These are phyloP conservation scores for Bipolaris cookei DNA, from an alignment of 2,329 filamentous ascomycete species.

Conservation along the genomic window DNA sequence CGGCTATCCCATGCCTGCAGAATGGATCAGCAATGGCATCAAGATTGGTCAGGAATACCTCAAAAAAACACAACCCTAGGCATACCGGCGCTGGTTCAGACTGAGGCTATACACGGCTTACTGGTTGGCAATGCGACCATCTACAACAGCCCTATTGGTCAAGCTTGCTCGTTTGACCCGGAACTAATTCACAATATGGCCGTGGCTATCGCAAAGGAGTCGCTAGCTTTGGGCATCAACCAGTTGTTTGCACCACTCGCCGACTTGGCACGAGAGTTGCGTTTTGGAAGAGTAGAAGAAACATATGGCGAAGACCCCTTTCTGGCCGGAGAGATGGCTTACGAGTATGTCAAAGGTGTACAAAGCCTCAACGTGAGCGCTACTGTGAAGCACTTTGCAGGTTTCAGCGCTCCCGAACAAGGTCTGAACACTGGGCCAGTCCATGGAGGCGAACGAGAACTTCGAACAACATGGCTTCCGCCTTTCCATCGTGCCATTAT, in stretches of 20 bases:
- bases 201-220: conserved; percentile 68
- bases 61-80: conserved; percentile 67
- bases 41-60: conserved; percentile 73
- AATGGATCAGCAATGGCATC: conserved; percentile 67
- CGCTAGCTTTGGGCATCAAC: conserved; percentile 71
- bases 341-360: conserved; percentile 65
- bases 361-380: conserved; percentile 71
- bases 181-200: conserved; percentile 71
- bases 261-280: conserved; percentile 73
- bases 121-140: conserved; percentile 75
- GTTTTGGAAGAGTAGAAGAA: conserved; percentile 77
- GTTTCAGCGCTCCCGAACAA: conserved; percentile 72
- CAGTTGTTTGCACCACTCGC: conserved; percentile 75
- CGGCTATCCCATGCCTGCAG: conserved; percentile 69
- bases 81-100: conserved; percentile 76
- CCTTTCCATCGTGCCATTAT: conserved; percentile 73
- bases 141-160: conserved; percentile 77
- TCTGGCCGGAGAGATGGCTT: conserved; percentile 71
- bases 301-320: conserved; percentile 73
- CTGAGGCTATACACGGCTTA: conserved; percentile 76
- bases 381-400: conserved; percentile 78
- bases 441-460: conserved; percentile 62
- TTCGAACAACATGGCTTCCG: conserved; percentile 61
- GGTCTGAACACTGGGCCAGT: conserved; percentile 71
- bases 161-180: conserved; percentile 74